phyloP scores from a whole-genome alignment of 1,139 yeast species.

The Debaryomyces sp. region DNA sequence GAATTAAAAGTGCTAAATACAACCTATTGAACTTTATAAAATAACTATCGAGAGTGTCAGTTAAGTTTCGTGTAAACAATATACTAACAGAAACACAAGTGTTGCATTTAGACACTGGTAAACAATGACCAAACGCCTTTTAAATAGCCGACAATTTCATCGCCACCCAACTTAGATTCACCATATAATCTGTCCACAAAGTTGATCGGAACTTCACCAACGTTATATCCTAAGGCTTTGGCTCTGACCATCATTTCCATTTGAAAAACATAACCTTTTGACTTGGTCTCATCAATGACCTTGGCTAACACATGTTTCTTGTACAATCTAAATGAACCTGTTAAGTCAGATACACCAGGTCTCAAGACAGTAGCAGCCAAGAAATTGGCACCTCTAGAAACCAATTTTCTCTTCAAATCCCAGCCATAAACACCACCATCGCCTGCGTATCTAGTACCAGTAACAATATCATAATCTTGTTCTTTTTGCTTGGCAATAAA shows the following conservation, averaged over 20 bases:
- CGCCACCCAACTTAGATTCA: conserved; percentile 80
- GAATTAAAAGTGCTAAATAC: neutral
- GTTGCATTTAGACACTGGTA: conserved; percentile 51
- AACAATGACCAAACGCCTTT: conserved; percentile 76
- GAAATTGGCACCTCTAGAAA: conserved; percentile 81
- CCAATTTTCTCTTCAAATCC: conserved; percentile 81
- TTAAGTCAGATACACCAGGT: conserved; percentile 75
- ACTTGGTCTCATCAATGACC: conserved; percentile 68
- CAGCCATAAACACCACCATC: conserved; percentile 86
- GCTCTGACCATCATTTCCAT: conserved; percentile 93
- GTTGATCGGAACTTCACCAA: conserved; percentile 80
- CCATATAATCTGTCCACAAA: conserved; percentile 84
- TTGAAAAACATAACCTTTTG: conserved; percentile 85
- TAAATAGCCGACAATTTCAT: conserved; percentile 76
- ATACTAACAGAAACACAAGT: neutral
- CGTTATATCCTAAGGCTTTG: conserved; percentile 65
- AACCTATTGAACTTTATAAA: neutral
- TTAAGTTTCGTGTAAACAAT: neutral
- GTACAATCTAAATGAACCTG: conserved; percentile 80
- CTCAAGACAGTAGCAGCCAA: conserved; percentile 72
- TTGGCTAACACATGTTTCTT: conserved; percentile 69
- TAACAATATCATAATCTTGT: conserved; percentile 71
- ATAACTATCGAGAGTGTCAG: neutral
- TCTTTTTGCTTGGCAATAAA: conserved; percentile 71
- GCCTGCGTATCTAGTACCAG: conserved; percentile 85